These are phyloP conservation scores for Fragilariopsis cylindrus DNA, from an alignment of 108 stramenopile species.

Conservation along the genomic window DNA sequence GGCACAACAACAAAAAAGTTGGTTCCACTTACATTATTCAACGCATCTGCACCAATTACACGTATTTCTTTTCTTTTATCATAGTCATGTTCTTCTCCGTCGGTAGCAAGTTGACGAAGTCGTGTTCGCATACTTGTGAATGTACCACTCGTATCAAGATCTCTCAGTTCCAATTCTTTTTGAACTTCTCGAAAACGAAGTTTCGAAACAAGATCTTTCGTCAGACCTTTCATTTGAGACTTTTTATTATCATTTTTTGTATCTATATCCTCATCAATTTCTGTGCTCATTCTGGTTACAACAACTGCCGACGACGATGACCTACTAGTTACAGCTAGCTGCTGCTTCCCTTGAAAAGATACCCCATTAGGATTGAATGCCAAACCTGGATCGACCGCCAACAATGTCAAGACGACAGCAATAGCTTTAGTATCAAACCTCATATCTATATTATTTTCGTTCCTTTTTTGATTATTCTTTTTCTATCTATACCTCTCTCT, in stretches of 20 bases:
- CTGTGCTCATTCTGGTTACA: neutral
- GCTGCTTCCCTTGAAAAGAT: neutral
- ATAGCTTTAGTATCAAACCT: slow-evolving; percentile 3
- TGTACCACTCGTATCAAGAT: slow-evolving; percentile 63
- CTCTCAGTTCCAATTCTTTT: slow-evolving; percentile 51
- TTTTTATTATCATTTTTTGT: neutral
- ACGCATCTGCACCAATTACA: slow-evolving; percentile 23
- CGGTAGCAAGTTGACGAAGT: slow-evolving; percentile 48
- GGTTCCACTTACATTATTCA: slow-evolving; percentile 25
- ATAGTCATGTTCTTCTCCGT: neutral
- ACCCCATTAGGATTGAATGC: neutral
- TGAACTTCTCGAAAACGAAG: slow-evolving; percentile 70
- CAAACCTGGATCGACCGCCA: neutral
- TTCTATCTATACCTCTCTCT: too few relatives aligned
- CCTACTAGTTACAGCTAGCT: neutral
- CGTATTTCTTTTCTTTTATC: slow-evolving; percentile 24
- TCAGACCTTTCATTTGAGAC: slow-evolving; percentile 21
- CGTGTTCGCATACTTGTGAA: slow-evolving; percentile 60
- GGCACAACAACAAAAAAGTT: neutral
- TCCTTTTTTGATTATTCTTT: too few relatives aligned
- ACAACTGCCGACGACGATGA: too few relatives aligned
- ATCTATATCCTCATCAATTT: neutral
- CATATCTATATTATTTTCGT: neutral
- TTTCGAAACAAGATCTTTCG: slow-evolving; percentile 43
- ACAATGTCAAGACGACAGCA: neutral